phyloP scores from a whole-genome alignment of 495 filamentous ascomycete genomes.

The Penicillium paxilli region DNA sequence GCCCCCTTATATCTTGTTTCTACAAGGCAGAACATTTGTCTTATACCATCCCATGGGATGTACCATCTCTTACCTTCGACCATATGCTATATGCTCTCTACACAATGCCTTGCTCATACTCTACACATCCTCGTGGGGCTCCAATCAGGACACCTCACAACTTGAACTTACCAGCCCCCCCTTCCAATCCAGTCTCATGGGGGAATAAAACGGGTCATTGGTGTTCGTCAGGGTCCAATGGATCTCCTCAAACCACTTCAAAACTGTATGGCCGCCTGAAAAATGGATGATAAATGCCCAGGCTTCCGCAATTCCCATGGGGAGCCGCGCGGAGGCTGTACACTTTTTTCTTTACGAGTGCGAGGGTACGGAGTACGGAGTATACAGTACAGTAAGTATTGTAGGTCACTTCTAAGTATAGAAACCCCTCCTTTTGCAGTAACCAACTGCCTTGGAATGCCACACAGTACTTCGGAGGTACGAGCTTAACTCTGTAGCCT shows the following conservation, averaged over 20 bases:
- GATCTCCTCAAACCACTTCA: background rate
- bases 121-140: slow-evolving; percentile 35
- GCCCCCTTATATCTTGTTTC: slow-evolving; percentile 6
- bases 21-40: slow-evolving; percentile 16
- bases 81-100: no score
- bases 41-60: no score
- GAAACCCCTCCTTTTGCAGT: slow-evolving; percentile 10
- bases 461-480: slow-evolving; percentile 11
- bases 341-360: background rate
- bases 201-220: no score
- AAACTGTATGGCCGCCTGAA: background rate
- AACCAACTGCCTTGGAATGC: background rate
- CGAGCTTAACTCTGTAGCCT: background rate
- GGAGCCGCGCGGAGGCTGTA: slow-evolving; percentile 7
- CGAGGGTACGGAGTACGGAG: background rate
- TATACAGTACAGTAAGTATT: no score
- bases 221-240: background rate
- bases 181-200: no score
- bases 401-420: slow-evolving; percentile 32
- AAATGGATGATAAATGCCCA: background rate
- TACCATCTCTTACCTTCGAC: no score
- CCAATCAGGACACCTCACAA: no score
- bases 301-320: slow-evolving; percentile 7
- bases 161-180: no score
- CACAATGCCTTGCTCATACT: no score